Conservation (phyloP, 2,329 filamentous ascomycete species). For the Clonostachys rhizophaga region DNA sequence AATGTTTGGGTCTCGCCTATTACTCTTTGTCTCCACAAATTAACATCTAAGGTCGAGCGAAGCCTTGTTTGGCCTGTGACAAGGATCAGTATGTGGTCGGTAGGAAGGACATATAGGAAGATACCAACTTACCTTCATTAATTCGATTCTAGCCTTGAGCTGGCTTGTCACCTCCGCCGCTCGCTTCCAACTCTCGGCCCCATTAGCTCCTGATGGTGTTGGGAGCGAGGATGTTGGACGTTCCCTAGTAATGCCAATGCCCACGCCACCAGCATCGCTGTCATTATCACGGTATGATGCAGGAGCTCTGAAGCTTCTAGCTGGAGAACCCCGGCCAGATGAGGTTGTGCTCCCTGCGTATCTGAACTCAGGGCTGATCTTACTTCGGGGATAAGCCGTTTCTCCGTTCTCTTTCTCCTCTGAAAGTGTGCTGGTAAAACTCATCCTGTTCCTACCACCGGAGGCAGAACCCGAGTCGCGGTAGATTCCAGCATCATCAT, state of each 20-base stretch:
- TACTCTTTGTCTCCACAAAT: not conserved
- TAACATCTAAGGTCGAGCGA: conserved; percentile 16
- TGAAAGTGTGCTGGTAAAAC: conserved; percentile 61
- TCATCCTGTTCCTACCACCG: conserved; percentile 46
- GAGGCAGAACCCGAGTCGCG: conserved; percentile 41
- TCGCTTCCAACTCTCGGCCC: conserved; percentile 85
- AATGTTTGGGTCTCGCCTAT: conserved; percentile 2
- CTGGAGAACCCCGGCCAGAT: conserved; percentile 56
- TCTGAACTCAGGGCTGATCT: conserved; percentile 50
- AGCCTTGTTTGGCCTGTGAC: conserved; percentile 17
- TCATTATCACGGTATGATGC: conserved; percentile 21
- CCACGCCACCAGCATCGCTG: conserved; percentile 13
- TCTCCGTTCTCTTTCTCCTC: conserved; percentile 76
- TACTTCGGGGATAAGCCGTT: conserved; percentile 37
- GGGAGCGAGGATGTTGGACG: conserved; percentile 27
- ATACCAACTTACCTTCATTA: conserved; percentile 72
- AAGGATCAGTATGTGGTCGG: not conserved
- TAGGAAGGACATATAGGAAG: not conserved
- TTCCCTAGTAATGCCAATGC: conserved; percentile 16
- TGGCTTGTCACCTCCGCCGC: conserved; percentile 97
- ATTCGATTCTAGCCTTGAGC: conserved; percentile 93
- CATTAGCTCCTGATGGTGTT: conserved; percentile 21
- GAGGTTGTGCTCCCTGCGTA: conserved; percentile 44
- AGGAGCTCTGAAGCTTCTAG: conserved; percentile 41
- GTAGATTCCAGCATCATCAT: conserved; percentile 57